These are phyloP conservation scores for Zasmidium angulare DNA, from an alignment of 2,329 filamentous ascomycete genomes.

Conservation along the genomic window DNA sequence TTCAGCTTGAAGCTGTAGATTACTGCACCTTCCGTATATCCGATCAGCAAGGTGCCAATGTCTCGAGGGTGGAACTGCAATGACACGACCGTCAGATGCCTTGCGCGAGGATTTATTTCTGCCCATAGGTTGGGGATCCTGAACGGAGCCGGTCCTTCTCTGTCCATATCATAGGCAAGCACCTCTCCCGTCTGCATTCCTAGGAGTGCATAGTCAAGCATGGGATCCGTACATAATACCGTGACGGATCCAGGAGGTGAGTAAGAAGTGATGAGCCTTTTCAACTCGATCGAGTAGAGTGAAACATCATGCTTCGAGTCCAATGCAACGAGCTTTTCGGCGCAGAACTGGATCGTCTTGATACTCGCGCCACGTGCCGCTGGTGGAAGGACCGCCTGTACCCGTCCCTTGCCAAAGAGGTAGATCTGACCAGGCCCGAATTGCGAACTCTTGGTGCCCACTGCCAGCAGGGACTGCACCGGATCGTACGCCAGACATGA, in stretches of 20 bases:
- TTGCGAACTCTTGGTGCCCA: slow-evolving; percentile 84
- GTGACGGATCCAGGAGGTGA: slow-evolving; percentile 75
- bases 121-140: slow-evolving; percentile 85
- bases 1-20: slow-evolving; percentile 96
- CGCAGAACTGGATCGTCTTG: slow-evolving; percentile 77
- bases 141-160: slow-evolving; percentile 73
- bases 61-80: slow-evolving; percentile 87
- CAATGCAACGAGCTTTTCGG: slow-evolving; percentile 78
- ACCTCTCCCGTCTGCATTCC: slow-evolving; percentile 69
- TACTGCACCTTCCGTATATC: slow-evolving; percentile 84
- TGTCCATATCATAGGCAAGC: slow-evolving; percentile 88
- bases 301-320: slow-evolving; percentile 83
- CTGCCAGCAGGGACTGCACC: slow-evolving; percentile 85
- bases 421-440: slow-evolving; percentile 87
- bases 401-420: slow-evolving; percentile 78
- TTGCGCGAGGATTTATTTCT: slow-evolving; percentile 66
- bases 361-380: slow-evolving; percentile 69
- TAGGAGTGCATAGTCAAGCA: slow-evolving; percentile 89
- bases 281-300: slow-evolving; percentile 76
- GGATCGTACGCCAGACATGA: slow-evolving; percentile 89
- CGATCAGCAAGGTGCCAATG: slow-evolving; percentile 85
- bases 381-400: slow-evolving; percentile 72
- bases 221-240: slow-evolving; percentile 77
- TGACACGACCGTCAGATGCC: slow-evolving; percentile 67
- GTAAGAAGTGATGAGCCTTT: slow-evolving; percentile 65